phyloP scores from a whole-genome alignment of 495 filamentous ascomycete species.

The Apiosordaria backusii region DNA sequence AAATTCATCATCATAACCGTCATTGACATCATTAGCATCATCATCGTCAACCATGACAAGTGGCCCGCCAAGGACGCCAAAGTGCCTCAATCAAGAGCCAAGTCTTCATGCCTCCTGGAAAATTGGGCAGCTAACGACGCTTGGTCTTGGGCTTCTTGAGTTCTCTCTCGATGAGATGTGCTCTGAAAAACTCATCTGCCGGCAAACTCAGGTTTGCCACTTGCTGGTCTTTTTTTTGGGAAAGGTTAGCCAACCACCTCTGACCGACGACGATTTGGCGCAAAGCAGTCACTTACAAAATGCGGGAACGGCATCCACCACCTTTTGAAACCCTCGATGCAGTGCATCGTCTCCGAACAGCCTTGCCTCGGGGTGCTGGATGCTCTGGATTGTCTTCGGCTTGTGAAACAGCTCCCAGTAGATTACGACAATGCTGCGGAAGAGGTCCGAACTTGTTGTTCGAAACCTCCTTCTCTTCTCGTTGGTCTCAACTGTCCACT shows the following conservation, averaged over 20 bases:
- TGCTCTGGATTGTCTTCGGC: conserved; percentile 10
- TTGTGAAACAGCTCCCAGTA: conserved; percentile 24
- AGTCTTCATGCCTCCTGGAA: neutral
- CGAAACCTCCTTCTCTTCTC: conserved; percentile 16
- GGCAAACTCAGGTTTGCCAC: conserved; percentile 9
- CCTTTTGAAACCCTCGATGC: conserved; percentile 8
- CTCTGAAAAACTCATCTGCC: conserved; percentile 16
- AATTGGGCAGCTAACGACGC: neutral
- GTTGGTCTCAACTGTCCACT: neutral
- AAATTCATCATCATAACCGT: neutral
- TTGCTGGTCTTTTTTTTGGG: conserved; percentile 3
- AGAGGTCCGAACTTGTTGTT: conserved; percentile 19
- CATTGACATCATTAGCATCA: neutral
- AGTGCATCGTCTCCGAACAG: conserved; percentile 17
- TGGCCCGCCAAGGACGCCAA: neutral
- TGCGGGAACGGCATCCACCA: conserved; percentile 13
- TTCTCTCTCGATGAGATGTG: conserved; percentile 17
- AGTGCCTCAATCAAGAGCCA: neutral
- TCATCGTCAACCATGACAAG: conserved; percentile 3
- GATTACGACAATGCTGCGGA: conserved; percentile 21
- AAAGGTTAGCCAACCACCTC: conserved; percentile 5
- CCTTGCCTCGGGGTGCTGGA: conserved; percentile 13
- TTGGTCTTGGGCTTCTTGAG: neutral
- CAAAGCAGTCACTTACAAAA: conserved; percentile 23
- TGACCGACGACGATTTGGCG: too few relatives aligned